These are phyloP conservation scores for Discostella pseudostelligera DNA, from an alignment of 108 stramenopile species.

Conservation along the genomic window DNA sequence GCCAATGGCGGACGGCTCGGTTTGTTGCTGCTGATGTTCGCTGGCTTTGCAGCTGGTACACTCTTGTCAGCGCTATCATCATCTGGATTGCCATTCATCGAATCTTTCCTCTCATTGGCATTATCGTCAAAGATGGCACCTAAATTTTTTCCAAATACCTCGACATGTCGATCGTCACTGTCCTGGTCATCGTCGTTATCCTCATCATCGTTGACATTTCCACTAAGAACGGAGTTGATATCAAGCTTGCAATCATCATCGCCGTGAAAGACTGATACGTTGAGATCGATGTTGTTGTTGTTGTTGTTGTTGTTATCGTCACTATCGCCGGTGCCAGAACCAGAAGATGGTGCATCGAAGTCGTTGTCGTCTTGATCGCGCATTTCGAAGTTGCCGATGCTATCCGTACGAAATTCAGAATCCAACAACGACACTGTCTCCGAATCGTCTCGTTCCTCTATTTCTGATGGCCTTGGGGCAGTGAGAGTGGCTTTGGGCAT, in stretches of 20 bases:
- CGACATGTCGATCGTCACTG: background rate
- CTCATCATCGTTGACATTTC: slow-evolving; percentile 4
- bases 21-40: background rate
- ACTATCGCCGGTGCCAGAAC: slow-evolving; percentile 15
- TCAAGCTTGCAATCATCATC: slow-evolving; percentile 14
- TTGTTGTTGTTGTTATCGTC: slow-evolving; percentile 6
- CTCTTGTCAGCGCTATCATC: background rate
- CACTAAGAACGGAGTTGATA: slow-evolving; percentile 11
- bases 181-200: background rate
- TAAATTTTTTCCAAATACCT: slow-evolving; percentile 4
- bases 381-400: background rate
- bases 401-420: slow-evolving; percentile 5
- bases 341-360: no score
- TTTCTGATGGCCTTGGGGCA: background rate
- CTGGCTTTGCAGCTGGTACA: background rate
- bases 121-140: slow-evolving; percentile 13
- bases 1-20: slow-evolving; percentile 12
- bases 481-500: background rate
- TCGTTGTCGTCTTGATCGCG: background rate
- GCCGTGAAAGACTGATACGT: background rate
- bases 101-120: background rate
- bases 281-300: slow-evolving; percentile 15
- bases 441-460: slow-evolving; percentile 5
- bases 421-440: slow-evolving; percentile 7
- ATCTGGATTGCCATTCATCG: background rate